These are phyloP conservation scores for Magnusiomyces tetraspermus DNA, from an alignment of 1,139 yeast species.

Conservation along the genomic window DNA sequence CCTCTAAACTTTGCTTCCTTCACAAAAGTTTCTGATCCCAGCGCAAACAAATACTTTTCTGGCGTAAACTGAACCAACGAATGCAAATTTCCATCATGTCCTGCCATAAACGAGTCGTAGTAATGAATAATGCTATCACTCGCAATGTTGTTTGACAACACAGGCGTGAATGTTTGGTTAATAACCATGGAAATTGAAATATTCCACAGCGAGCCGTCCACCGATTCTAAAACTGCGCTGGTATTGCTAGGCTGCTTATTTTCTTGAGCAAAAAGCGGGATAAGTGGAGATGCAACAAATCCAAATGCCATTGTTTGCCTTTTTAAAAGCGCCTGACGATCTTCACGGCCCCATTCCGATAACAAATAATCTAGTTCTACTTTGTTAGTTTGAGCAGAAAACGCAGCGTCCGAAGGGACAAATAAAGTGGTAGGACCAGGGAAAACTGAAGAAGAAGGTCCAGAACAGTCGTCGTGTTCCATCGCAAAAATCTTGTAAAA, in stretches of 20 bases:
- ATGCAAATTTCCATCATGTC: conserved; percentile 7
- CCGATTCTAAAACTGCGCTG: conserved; percentile 2
- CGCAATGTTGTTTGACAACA: conserved; percentile 39
- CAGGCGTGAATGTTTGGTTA: conserved; percentile 26
- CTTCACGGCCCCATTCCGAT: conserved; percentile 33
- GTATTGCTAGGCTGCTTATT: conserved; percentile 19
- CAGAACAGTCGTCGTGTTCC: conserved; percentile 23
- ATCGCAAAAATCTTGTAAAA: conserved; percentile 23
- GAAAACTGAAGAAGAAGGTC: conserved; percentile 12
- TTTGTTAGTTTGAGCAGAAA: conserved; percentile 31
- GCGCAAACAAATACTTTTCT: conserved; percentile 60
- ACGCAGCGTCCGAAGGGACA: conserved; percentile 39
- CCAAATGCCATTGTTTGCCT: conserved; percentile 31
- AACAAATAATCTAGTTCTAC: conserved; percentile 42
- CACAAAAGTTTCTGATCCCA: conserved; percentile 59
- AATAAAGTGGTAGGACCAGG: conserved; percentile 31
- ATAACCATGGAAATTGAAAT: conserved; percentile 19
- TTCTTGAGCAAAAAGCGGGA: conserved; percentile 21
- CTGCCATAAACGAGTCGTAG: conserved; percentile 33
- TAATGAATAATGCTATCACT: conserved; percentile 58
- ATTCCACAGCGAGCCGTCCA: conserved; percentile 23
- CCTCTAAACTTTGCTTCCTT: conserved; percentile 58
- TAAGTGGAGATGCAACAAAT: conserved; percentile 17
- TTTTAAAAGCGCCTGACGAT: conserved; percentile 30
- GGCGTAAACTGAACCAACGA: conserved; percentile 44